Evolutionary conservation across 129 eudicot genomes (phyloP), one percentile per base, ranked within the genome.

Genomic region (carrot (Daucus carota)): DNA sequence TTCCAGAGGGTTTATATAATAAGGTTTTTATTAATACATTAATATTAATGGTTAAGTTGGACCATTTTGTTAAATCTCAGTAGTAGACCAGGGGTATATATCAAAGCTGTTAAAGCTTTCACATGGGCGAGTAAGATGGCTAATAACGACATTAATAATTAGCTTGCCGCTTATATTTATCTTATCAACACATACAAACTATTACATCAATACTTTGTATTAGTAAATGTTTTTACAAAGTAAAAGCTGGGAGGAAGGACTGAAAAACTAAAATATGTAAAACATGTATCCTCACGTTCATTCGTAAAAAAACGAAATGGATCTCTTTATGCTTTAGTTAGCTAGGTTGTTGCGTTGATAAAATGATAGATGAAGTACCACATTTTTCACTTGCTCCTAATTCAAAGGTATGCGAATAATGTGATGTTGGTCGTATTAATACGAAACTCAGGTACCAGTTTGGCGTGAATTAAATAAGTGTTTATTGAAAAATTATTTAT

Each of bases 71-170:
- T 52, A 24, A 24, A 26, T n/a, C 54, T 52, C 4, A 9, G 36
- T 43, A 43, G n/a, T 24, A 24, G 36, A 43, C 38, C 31, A 20
- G 26, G 31, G 63, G 63, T 14, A 8, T 13, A 71, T 42, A 43
- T 42, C 9, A 43, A 42, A 71, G 54, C 32, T 71, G 12, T 66
- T 66, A 42, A 42, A 42, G 54, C 54, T n/a, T n/a, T 71, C 75
- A 71, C 75, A 43, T 71, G 75, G 57, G 14, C 15, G 54, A 42
- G 57, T 43, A 13, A 71, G 57, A 42, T 42, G 34, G 4, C 46
- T 44, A 71, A 71, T 16, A 24, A 24, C 43, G 74, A 71, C 75
- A 43, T 43, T 71, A 71, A 15, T 44, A n/a, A n/a, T n/a, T n/a
- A n/a, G n/a, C n/a, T n/a, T n/a, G n/a, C n/a, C n/a, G n/a, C n/a